Percentiles rank a stretch among this genome's conserved stretches.
Evolutionary conservation across 345 rosid genomes (phyloP).

Genomic region (Viola odorata): DNA sequence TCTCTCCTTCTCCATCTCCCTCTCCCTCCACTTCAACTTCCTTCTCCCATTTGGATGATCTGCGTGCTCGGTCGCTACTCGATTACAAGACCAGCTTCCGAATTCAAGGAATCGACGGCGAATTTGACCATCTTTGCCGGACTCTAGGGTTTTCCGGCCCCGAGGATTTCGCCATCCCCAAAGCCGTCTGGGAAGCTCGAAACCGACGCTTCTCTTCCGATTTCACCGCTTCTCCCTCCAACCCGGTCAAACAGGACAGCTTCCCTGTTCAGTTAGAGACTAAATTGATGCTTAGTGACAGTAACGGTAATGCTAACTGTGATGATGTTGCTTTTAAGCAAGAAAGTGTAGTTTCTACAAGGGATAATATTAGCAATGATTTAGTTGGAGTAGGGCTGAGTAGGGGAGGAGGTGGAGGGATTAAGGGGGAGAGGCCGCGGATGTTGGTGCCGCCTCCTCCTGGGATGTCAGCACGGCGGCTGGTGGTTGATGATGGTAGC

Average conservation of each 20-base stretch:
- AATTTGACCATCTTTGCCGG: conserved; percentile 52
- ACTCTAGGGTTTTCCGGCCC: conserved; percentile 56
- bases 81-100: conserved; percentile 62
- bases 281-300: neutral
- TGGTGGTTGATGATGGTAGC: conserved; percentile 15
- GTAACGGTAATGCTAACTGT: neutral
- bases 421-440: conserved; percentile 29
- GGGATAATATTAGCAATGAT: neutral
- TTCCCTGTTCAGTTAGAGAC: neutral
- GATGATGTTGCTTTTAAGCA: neutral
- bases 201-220: conserved; percentile 12
- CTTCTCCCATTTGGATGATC: conserved; percentile 16
- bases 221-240: neutral
- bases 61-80: conserved; percentile 47
- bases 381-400: neutral
- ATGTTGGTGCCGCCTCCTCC: conserved; percentile 28
- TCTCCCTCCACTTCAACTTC: conserved; percentile 10
- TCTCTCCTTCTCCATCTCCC: neutral
- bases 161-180: conserved; percentile 25
- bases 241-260: neutral
- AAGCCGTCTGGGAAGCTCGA: conserved; percentile 26
- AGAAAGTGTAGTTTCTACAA: neutral
- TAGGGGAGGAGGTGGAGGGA: conserved; percentile 3
- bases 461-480: conserved; percentile 4
- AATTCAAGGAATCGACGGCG: conserved; percentile 55